A percentile compares a stretch with the other conserved stretches of the same genome.
Conservation (phyloP, 2,329 filamentous ascomycete genomes). For the Taxawa tesnikishii region DNA sequence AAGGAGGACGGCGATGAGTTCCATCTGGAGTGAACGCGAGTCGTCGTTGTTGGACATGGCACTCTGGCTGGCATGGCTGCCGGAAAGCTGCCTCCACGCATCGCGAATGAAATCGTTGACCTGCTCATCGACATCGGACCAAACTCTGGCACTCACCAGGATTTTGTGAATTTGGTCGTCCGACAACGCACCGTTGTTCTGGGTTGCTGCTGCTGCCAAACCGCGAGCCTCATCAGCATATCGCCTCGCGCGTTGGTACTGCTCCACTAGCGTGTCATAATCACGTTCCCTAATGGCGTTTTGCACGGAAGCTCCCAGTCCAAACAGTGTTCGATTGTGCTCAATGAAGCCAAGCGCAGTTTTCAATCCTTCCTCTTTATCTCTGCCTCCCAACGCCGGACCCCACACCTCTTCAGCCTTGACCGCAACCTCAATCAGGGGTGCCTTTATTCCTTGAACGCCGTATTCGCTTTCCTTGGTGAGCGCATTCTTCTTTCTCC, state of each 20-base stretch:
- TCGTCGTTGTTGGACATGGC: constrained; percentile 36
- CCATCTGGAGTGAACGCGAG: constrained; percentile 73
- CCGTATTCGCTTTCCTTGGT: constrained; percentile 89
- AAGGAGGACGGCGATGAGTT: constrained; percentile 77
- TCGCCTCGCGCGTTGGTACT: constrained; percentile 71
- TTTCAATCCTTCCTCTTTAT: constrained; percentile 81
- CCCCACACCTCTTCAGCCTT: constrained; percentile 98
- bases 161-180: constrained; percentile 79
- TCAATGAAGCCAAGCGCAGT: constrained; percentile 64
- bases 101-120: constrained; percentile 80
- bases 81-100: constrained; percentile 69
- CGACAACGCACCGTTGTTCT: constrained; percentile 43
- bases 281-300: constrained; percentile 86
- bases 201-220: constrained; percentile 46
- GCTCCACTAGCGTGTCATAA: constrained; percentile 75
- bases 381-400: constrained; percentile 77
- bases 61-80: constrained; percentile 41
- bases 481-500: constrained; percentile 72
- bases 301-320: constrained; percentile 62
- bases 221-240: constrained; percentile 67
- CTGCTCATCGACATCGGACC: constrained; percentile 84
- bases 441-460: constrained; percentile 74
- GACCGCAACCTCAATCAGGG: constrained; percentile 76
- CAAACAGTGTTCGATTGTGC: constrained; percentile 68
- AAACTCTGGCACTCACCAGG: constrained; percentile 82